Base-by-base conservation (phyloP, 768 basidiomycete species). In the Xanthoconium stramineum region DNA sequence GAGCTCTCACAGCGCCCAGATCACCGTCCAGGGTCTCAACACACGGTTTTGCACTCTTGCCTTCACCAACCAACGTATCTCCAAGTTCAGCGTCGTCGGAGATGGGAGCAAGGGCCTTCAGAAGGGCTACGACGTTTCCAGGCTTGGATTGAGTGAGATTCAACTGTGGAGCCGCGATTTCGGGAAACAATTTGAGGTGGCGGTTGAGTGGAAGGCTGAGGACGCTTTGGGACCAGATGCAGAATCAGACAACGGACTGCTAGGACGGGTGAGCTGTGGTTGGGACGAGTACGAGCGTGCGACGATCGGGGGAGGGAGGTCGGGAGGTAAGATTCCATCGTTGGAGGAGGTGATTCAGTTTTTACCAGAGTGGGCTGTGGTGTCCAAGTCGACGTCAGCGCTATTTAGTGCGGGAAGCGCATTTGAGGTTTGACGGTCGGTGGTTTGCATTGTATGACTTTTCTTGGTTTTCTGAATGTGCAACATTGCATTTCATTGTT, bases 261-360 rank as follows among this genome's bases (percentile, higher is more conserved):
- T 61, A 29, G 88, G 84, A 30, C 75, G 77, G 5, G 76, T 84
- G 20, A 81, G 79, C 17, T 87, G 85, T 57, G 80, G 81, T 52
- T 88, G 85, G 83, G 80, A 77, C n/a, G 87, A 89, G 64, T 83
- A 84, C 61, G 80, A 82, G 68, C 81, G 80, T 61, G 83, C 67
- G 42, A 79, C 76, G 59, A 66, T 81, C 13, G 83, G 82, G 40
- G 73, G 77, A 57, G 75, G 76, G 17, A 17, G 57, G 15, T 60
- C 61, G 43, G 66, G 65, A 19, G 77, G 70, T 32, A 79, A 75
- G 71, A 87, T 90, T 19, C 88, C 88, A 6, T 87, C 88, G 3
- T 74, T 82, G 45, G 86, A 89, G 65, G 88, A 91, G 65, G 78
- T 81, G 29, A 64, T 88, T 8, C 64, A 69, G 8, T 87, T 85